Conservation (phyloP, 106 monocot species). For the Dioscorea zingiberensis region DNA sequence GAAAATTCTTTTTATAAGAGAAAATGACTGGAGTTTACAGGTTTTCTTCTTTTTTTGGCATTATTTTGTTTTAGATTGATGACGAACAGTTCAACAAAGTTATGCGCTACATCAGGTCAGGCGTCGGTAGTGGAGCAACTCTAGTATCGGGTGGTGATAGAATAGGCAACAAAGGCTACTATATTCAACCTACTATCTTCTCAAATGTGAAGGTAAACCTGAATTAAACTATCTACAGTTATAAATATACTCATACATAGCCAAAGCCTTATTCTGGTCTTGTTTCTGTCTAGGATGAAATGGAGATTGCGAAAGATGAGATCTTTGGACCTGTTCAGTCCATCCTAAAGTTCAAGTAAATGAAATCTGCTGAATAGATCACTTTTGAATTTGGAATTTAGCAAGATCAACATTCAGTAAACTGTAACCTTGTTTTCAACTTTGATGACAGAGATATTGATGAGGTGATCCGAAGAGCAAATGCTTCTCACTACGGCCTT, state of each 20-base stretch:
- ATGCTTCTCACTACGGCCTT: constrained; percentile 50
- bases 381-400: neutral
- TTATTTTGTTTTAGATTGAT: constrained; percentile 49
- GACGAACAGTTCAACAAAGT: constrained; percentile 79
- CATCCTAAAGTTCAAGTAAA: constrained; percentile 90
- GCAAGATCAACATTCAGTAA: too few relatives aligned
- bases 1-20: too few relatives aligned
- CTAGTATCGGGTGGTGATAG: constrained; percentile 75
- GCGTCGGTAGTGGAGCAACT: constrained; percentile 60
- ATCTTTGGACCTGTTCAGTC: constrained; percentile 95
- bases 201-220: constrained; percentile 64
- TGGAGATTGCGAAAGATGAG: constrained; percentile 81
- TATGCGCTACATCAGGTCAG: constrained; percentile 58
- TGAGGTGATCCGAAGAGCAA: constrained; percentile 81
- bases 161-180: constrained; percentile 69
- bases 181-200: constrained; percentile 81
- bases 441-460: constrained; percentile 45
- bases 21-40: neutral
- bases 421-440: too few relatives aligned
- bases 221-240: neutral
- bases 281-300: constrained; percentile 47
- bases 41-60: neutral
- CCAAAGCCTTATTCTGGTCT: too few relatives aligned
- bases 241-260: too few relatives aligned
- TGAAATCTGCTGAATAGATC: constrained; percentile 3